Evolutionary conservation across 225 moss, liverwort and hornwort genomes (phyloP).

Genomic region (Neckera pumila): DNA sequence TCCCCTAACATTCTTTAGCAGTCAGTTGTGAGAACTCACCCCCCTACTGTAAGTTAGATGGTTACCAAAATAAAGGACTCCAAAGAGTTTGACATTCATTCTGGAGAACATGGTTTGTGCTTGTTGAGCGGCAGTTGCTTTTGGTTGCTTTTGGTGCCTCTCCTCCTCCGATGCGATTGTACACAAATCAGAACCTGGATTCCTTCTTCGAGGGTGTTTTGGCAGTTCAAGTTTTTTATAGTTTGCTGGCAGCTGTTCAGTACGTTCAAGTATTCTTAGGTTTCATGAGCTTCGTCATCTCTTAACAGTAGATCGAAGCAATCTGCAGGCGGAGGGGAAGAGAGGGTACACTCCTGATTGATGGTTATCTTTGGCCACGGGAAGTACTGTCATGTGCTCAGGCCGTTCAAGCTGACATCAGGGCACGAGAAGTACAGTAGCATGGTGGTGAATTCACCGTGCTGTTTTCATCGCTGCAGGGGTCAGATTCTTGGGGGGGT

Average conservation of each 20-base stretch:
- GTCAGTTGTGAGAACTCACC: neutral
- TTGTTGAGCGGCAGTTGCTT: neutral
- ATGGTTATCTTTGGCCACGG: neutral
- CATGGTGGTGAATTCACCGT: neutral
- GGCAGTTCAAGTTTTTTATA: neutral
- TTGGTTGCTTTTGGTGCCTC: neutral
- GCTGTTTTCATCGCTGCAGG: neutral
- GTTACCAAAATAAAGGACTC: neutral
- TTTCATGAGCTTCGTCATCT: neutral
- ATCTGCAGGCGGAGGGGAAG: neutral
- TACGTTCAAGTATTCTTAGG: neutral
- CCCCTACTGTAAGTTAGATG: neutral
- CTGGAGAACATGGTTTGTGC: neutral
- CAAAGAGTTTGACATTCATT: neutral
- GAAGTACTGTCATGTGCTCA: neutral
- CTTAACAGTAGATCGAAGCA: neutral
- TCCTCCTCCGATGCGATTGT: neutral
- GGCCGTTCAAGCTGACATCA: neutral
- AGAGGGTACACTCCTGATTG: neutral
- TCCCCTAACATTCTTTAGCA: neutral
- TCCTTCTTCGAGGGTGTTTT: neutral
- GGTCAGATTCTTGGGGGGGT: neutral
- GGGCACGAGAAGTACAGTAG: neutral
- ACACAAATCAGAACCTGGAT: neutral
- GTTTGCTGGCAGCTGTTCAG: neutral